These are phyloP conservation scores for Nannochloropsis oceanica DNA, from an alignment of 108 stramenopile genomes.

Conservation along the genomic window DNA sequence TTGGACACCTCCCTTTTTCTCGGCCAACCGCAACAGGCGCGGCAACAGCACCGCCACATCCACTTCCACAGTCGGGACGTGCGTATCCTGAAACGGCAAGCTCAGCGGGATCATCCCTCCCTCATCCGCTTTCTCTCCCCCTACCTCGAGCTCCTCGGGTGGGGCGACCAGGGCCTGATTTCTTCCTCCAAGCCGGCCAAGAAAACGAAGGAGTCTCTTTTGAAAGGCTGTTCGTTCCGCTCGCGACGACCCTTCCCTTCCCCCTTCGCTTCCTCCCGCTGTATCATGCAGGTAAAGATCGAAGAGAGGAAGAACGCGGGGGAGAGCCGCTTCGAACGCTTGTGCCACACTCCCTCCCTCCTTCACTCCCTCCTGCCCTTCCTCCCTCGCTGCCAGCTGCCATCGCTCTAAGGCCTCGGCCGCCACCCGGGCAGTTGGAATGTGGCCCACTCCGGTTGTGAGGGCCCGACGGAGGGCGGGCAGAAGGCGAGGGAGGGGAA, in stretches of 20 bases:
- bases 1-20: slow-evolving; percentile 2
- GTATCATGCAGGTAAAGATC: slow-evolving; percentile 1
- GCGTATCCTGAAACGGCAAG: neutral
- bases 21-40: neutral
- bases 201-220: slow-evolving; percentile 11
- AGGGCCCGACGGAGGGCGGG: slow-evolving; percentile 23
- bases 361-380: neutral
- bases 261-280: neutral
- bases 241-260: neutral
- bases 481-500: slow-evolving; percentile 8
- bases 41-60: neutral
- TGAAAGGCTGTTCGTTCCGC: slow-evolving; percentile 1
- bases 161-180: slow-evolving; percentile 1
- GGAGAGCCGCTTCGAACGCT: neutral
- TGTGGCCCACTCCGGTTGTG: slow-evolving; percentile 12
- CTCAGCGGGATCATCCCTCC: neutral
- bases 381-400: neutral
- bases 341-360: neutral
- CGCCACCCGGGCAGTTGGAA: slow-evolving; percentile 16
- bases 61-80: neutral
- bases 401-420: slow-evolving; percentile 20
- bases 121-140: neutral
- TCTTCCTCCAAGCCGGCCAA: slow-evolving; percentile 18
- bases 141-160: neutral
- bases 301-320: slow-evolving; percentile 8